Conservation (phyloP, 352 stramenopile genomes). For the Pseudoperonospora humuli region DNA sequence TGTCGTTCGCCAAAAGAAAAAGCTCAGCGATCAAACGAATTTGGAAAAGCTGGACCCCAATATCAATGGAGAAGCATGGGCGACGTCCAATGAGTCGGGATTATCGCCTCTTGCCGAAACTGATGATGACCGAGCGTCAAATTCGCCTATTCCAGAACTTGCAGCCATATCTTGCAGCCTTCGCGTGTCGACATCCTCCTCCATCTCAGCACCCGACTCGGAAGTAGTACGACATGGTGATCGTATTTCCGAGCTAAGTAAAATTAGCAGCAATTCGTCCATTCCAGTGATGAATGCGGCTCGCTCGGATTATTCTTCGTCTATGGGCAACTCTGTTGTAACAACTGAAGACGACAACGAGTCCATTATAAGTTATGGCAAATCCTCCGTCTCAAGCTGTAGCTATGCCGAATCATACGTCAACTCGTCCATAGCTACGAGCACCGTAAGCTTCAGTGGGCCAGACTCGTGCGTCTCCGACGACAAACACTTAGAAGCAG, state of each 20-base stretch:
- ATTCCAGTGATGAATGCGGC: constrained; percentile 28
- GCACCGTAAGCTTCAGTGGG: constrained; percentile 65
- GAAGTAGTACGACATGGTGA: constrained; percentile 27
- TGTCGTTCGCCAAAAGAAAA: constrained; percentile 49
- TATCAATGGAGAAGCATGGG: constrained; percentile 23
- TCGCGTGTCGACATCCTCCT: constrained; percentile 44
- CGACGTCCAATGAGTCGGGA: constrained; percentile 14
- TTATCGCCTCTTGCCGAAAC: constrained; percentile 28
- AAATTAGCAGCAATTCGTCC: no score
- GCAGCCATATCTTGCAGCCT: constrained; percentile 20
- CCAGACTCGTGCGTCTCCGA: constrained; percentile 33
- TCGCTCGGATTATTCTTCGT: constrained; percentile 29
- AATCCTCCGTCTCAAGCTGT: constrained; percentile 24
- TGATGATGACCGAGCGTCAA: constrained; percentile 18
- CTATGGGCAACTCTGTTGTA: constrained; percentile 17
- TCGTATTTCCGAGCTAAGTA: constrained; percentile 14
- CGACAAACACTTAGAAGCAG: constrained; percentile 27
- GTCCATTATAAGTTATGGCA: constrained; percentile 24
- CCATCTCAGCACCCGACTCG: constrained; percentile 30
- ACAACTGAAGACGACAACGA: constrained; percentile 17
- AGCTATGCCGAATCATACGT: constrained; percentile 40
- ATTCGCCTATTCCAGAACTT: constrained; percentile 44
- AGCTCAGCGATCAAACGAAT: constrained; percentile 33
- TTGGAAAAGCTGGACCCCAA: constrained; percentile 38
- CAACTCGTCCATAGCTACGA: constrained; percentile 44